Base-by-base conservation (phyloP, 2,329 filamentous ascomycete species). In the Botrytis deweyae region DNA sequence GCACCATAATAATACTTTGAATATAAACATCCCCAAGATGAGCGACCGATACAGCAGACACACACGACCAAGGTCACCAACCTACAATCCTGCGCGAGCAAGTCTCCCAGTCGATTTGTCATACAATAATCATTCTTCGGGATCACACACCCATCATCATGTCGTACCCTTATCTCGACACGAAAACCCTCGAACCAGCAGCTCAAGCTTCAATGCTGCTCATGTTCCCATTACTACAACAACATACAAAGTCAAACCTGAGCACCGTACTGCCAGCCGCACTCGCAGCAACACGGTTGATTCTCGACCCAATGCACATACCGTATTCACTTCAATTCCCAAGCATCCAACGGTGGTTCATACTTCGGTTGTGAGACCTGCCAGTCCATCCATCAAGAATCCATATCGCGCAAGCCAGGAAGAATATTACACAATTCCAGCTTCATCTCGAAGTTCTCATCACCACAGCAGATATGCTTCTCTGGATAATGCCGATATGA, bases 231-330 rank as follows among this genome's bases (percentile, higher is more conserved):
- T 87, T 25, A 86, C 87, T 16, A 86, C 87, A 29, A 88, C 87
- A 67, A 87, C 87, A 18, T 90, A 90, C 78, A 86, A 87, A 70
- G 84, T 89, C 72, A 85, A 84, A 73, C 85, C 87, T 66, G 88
- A 90, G 62, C 79, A 83, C 58, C 84, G 87, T 75, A 85, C 83
- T 74, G 83, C 84, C 66, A 87, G 85, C 78, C 85, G 86, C 40
- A 83, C 81, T 71, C 85, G 86, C 72, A 81, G 80, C 12, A 83
- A 85, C 1, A 88, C 87, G 1, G 76, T 88, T 38, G 89, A 90
- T 73, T 82, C 85, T 22, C 79, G 82, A 59, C 87, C 88, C 18
- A 86, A 73, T 33, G 87, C 89, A 77, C 68, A 76, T 4, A 70
- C 76, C 16, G 87, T 89, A 73, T 85, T 90, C 75, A 90, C 88